Conservation (phyloP, 257 asterid genomes). For the Plantago major region DNA sequence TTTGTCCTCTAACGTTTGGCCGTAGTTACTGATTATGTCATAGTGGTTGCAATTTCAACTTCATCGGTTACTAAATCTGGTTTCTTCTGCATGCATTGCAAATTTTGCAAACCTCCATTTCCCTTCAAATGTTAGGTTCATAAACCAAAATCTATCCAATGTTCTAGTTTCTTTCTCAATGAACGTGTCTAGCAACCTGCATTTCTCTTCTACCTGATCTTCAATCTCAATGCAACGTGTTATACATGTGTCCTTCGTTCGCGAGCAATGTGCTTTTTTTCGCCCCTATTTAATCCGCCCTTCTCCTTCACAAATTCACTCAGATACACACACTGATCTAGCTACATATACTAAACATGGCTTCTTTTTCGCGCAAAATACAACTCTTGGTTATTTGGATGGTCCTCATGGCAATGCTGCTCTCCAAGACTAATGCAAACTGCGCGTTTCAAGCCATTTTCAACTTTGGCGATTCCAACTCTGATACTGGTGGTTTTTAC, state of each 20-base stretch:
- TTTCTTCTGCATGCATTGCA: slow-evolving; percentile 2
- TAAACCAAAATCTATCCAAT: background rate
- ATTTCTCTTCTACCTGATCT: background rate
- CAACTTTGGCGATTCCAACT: slow-evolving; percentile 69
- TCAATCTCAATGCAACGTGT: slow-evolving; percentile 6
- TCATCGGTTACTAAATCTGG: background rate
- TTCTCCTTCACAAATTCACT: slow-evolving; percentile 4
- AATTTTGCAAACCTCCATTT: background rate
- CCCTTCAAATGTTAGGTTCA: background rate
- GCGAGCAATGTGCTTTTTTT: background rate
- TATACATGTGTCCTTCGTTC: slow-evolving; percentile 10
- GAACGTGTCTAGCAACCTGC: slow-evolving; percentile 2
- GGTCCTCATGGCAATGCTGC: slow-evolving; percentile 20
- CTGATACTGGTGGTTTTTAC: slow-evolving; percentile 63
- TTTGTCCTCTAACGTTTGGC: too few relatives aligned
- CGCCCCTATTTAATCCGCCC: slow-evolving; percentile 5
- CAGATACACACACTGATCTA: background rate
- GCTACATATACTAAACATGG: slow-evolving; percentile 5
- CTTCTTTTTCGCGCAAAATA: background rate
- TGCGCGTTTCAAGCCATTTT: slow-evolving; percentile 58
- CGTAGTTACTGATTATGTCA: background rate
- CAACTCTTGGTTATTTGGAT: slow-evolving; percentile 27
- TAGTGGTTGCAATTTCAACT: background rate
- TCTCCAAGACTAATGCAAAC: slow-evolving; percentile 25
- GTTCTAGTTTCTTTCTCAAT: background rate